Evolutionary conservation across 345 rosid genomes (phyloP).

Genomic region (Durio zibethinus): DNA sequence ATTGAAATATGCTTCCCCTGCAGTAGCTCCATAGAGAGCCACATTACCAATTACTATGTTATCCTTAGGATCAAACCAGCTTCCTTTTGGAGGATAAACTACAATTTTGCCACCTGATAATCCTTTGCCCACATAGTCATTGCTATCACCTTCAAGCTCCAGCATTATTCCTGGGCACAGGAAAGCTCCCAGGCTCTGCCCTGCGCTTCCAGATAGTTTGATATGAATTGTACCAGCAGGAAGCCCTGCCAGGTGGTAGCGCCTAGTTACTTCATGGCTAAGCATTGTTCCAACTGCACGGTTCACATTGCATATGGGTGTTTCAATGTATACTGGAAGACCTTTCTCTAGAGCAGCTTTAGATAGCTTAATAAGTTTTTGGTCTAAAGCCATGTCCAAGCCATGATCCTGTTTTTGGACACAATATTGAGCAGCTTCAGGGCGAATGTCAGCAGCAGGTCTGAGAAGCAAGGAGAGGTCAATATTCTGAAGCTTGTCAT

Average conservation of each 20-base stretch:
- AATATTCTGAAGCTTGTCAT: conserved; percentile 83
- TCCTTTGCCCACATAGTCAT: conserved; percentile 98
- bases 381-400: conserved; percentile 92
- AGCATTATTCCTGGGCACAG: conserved; percentile 82
- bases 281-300: conserved; percentile 99
- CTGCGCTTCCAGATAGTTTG: conserved; percentile 93
- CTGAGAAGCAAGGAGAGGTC: conserved; percentile 80
- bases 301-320: conserved; percentile 80
- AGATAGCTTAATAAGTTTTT: conserved; percentile 61
- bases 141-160: conserved; percentile 96
- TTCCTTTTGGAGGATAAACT: conserved; percentile 88
- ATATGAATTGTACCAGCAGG: conserved; percentile 81
- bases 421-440: conserved; percentile 92
- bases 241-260: conserved; percentile 77
- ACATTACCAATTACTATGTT: conserved; percentile 96
- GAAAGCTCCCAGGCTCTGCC: conserved; percentile 97
- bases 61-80: conserved; percentile 92
- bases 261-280: conserved; percentile 97
- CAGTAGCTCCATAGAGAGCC: conserved; percentile 91
- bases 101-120: conserved; percentile 94
- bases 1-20: conserved; percentile 90
- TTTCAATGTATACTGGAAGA: conserved; percentile 81
- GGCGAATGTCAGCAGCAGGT: conserved; percentile 94
- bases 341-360: conserved; percentile 72
- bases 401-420: conserved; percentile 96